Evolutionary conservation across 805 yeast genomes (phyloP), one percentile per base, ranked within the genome.

Genomic region (Zygosaccharomyces bisporus): DNA sequence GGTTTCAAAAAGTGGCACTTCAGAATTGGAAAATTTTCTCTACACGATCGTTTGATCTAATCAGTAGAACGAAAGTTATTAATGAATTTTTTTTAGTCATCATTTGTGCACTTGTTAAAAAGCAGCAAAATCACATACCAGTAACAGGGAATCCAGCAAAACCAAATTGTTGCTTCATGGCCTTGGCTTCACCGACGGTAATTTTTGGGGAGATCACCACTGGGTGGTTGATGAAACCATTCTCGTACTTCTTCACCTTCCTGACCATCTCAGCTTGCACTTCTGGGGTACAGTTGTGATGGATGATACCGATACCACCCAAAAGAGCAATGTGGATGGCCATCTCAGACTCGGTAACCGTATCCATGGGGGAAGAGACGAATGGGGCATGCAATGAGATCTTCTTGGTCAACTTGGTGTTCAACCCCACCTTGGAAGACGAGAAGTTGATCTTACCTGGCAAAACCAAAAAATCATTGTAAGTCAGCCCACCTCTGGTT

Each of bases 11-110:
- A 32, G 21, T 16, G 29, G 35, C 39, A 24, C 37, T 44, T 69
- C 77, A 74, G 80, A 59, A 12, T 37, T n/a, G 17, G 61, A 56
- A 65, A 61, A 67, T 57, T 54, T 66, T 83, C 58, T 89, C 97
- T 95, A 71, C 96, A 88, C 79, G 95, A 86, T 89, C 93, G 95
- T 84, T 82, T 81, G 93, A 86, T 84, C 95, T 74, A 37, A 61
- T 83, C 96, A 95, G 98, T 83, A 91, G 99, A 91, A 91, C 98
- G 99, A 91, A 91, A 91, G 98, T 91, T 89, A 86, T 75, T 67
- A 64, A 67, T 58, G 57, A 53, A 54, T 34, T 25, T 38, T 32
- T 35, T 13, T n/a, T 20, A 14, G 29, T 40, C 33, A 39, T 43
- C 39, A 39, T 34, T 37, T 33, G 27, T 29, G 48, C 51, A 39